Percentiles rank a stretch among this genome's conserved stretches.
Conservation (phyloP, 2,329 filamentous ascomycete genomes). For the Fusarium sp. region DNA sequence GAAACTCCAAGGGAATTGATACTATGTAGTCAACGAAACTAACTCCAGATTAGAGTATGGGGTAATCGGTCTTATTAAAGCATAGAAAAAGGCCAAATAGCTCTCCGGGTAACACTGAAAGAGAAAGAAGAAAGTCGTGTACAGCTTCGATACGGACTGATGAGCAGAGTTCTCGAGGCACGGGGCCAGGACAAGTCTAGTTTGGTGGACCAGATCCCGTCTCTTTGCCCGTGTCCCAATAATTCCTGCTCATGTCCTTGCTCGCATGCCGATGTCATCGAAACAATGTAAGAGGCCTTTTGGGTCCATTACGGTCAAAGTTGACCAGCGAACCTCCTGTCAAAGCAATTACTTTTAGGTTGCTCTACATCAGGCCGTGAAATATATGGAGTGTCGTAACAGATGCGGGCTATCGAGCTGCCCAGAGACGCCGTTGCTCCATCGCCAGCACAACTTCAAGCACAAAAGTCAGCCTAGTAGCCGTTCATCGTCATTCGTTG, state of each 20-base stretch:
- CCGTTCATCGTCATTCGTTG: slow-evolving; percentile 99
- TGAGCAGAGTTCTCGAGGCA: slow-evolving; percentile 9
- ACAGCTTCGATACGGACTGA: slow-evolving; percentile 38
- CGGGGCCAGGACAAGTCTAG: slow-evolving; percentile 24
- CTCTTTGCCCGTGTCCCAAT: slow-evolving; percentile 6
- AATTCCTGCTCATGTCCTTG: slow-evolving; percentile 33
- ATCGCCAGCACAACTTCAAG: slow-evolving; percentile 50
- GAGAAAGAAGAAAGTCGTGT: slow-evolving; percentile 52
- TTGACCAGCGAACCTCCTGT: slow-evolving; percentile 38
- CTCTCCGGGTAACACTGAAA: slow-evolving; percentile 54
- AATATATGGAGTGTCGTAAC: slow-evolving; percentile 51
- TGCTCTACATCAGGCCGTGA: slow-evolving; percentile 50
- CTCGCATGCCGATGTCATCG: slow-evolving; percentile 43
- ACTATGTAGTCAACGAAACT: slow-evolving; percentile 48
- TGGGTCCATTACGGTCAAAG: slow-evolving; percentile 33
- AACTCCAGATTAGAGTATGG: slow-evolving; percentile 51
- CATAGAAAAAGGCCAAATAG: slow-evolving; percentile 55
- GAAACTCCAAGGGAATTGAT: slow-evolving; percentile 45
- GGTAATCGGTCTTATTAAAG: slow-evolving; percentile 56
- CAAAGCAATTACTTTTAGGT: slow-evolving; percentile 44
- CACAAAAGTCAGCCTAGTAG: slow-evolving; percentile 72
- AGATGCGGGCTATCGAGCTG: slow-evolving; percentile 48
- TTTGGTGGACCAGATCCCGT: slow-evolving; percentile 9
- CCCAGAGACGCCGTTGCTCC: slow-evolving; percentile 53
- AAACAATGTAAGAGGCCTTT: slow-evolving; percentile 37